Evolutionary conservation across 768 basidiomycete species (phyloP).

Genomic region (Leccinum subgranulosum): DNA sequence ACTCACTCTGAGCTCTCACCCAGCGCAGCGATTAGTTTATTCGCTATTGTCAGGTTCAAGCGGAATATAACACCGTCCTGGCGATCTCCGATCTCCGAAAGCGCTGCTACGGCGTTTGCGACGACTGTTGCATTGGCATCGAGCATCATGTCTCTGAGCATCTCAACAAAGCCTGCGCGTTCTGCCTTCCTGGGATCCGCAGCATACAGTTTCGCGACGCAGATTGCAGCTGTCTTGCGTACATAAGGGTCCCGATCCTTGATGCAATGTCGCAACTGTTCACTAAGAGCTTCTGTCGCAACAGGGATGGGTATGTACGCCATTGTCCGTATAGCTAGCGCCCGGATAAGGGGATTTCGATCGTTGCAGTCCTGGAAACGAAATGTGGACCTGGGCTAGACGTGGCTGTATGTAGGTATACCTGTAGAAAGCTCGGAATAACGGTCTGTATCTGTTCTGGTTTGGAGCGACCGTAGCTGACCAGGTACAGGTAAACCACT

Average conservation of each 20-base stretch:
- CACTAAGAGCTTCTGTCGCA: constrained; percentile 80
- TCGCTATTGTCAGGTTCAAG: constrained; percentile 82
- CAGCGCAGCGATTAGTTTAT: constrained; percentile 86
- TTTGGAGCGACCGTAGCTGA: constrained; percentile 93
- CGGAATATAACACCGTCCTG: constrained; percentile 93
- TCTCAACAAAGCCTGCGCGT: constrained; percentile 85
- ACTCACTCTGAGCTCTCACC: constrained; percentile 97
- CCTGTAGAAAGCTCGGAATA: constrained; percentile 87
- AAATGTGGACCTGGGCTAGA: constrained; percentile 13
- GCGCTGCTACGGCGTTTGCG: constrained; percentile 92
- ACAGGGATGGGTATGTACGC: constrained; percentile 94
- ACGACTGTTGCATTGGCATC: constrained; percentile 97
- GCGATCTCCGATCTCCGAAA: constrained; percentile 95
- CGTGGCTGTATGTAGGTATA: constrained; percentile 30
- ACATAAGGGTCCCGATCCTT: constrained; percentile 97
- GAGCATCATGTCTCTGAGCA: constrained; percentile 87
- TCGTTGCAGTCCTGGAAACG: constrained; percentile 84
- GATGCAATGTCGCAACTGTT: constrained; percentile 88
- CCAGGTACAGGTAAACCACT: constrained; percentile 98
- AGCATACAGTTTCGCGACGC: constrained; percentile 92
- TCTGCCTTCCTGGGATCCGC: constrained; percentile 87
- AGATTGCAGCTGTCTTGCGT: constrained; percentile 96
- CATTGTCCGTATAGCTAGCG: constrained; percentile 97
- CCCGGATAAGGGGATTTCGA: constrained; percentile 94
- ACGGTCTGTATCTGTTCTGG: constrained; percentile 93